Base-by-base conservation (phyloP, 306 rosid species). In the Citrullus amarus region DNA sequence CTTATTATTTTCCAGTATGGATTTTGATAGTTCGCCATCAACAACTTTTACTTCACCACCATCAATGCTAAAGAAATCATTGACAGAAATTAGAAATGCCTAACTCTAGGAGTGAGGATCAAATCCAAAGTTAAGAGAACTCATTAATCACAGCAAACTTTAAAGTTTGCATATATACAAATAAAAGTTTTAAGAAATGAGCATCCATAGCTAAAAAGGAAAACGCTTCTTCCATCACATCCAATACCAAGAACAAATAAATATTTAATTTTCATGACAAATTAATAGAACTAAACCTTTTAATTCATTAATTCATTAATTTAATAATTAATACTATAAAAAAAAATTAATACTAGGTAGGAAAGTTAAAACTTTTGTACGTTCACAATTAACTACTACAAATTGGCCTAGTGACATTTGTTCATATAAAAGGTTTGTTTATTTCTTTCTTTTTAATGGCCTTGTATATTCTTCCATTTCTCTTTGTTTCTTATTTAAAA, bases 21-120 rank as follows among this genome's bases (percentile, higher is more conserved):
- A 91, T 76, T 96, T 96, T 50, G 93, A 88, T 81, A 92, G 88
- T 80, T 92, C 99, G 71, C 91, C 91, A 77, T 92, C 98, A 11
- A 91, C 86, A 59, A 86, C 59, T 84, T 90, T 96, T 75, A 87
- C 89, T 80, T 92, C 92, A 51, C 92, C 96, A 62, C 86, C 93
- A 66, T 80, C 87, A 82, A 92, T 87, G 89, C 99, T 96, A 78
- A 82, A 86, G 70, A 75, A 78, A 85, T 75, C 82, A 55, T 69
- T 25, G 90, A 78, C 80, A 84, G 77, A 77, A 79, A 84, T 76
- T 82, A 73, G 77, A 76, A 57, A 48, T 8, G 4, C 1, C 20
- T 50, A 25, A 25, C 41, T 50, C 60, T 25, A 46, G 39, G 76
- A 46, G 34, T 70, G 12, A 46, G 39, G 39, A 44, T 22, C 57